Evolutionary conservation across 2,329 filamentous ascomycete genomes (phyloP).

Genomic region (Aspergillus tamarii): DNA sequence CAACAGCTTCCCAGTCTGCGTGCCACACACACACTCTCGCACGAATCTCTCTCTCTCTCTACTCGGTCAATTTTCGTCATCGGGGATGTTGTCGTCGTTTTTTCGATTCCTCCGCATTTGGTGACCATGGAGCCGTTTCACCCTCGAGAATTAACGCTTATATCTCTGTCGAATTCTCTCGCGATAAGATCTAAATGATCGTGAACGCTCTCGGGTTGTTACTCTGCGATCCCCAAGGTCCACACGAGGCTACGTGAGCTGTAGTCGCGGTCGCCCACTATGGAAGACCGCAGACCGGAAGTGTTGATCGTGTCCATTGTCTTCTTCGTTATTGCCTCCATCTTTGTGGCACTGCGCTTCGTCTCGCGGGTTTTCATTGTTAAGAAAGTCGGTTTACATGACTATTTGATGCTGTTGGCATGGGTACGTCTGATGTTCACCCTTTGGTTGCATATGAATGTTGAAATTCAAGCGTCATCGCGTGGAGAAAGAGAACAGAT

Average conservation of each 20-base stretch:
- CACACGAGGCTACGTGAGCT: background rate
- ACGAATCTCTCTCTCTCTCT: too few relatives aligned
- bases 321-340: slow-evolving; percentile 65
- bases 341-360: slow-evolving; percentile 76
- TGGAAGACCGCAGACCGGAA: slow-evolving; percentile 39
- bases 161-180: background rate
- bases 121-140: slow-evolving; percentile 10
- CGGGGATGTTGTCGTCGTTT: background rate
- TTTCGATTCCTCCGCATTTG: slow-evolving; percentile 1
- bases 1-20: background rate
- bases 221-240: background rate
- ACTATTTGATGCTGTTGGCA: slow-evolving; percentile 78
- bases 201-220: background rate
- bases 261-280: slow-evolving; percentile 23
- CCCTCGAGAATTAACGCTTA: background rate
- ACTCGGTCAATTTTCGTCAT: background rate
- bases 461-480: background rate
- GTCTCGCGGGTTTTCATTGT: slow-evolving; percentile 75
- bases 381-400: slow-evolving; percentile 71
- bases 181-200: background rate
- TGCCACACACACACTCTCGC: background rate
- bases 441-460: slow-evolving; percentile 3
- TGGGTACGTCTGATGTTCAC: slow-evolving; percentile 58
- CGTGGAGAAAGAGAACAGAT: too few relatives aligned
- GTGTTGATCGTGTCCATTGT: slow-evolving; percentile 49